Evolutionary conservation across 345 rosid species (phyloP).

Genomic region (Iberis pinnata): DNA sequence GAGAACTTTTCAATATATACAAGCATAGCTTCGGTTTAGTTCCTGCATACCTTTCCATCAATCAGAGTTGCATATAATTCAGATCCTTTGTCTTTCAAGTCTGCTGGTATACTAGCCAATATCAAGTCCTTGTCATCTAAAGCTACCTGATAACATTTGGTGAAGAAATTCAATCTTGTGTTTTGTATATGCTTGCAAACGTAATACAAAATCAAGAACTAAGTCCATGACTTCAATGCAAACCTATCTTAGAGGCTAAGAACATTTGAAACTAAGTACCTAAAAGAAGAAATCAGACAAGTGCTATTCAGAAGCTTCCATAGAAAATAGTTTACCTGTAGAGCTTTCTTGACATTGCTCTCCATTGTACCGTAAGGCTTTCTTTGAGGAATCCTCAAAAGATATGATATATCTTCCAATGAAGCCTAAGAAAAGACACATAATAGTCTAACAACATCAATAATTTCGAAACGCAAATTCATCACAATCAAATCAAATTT

Average conservation of each 20-base stretch:
- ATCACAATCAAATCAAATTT: background rate
- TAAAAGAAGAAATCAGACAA: background rate
- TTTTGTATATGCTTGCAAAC: background rate
- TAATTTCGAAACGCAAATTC: slow-evolving; percentile 2
- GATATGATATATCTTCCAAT: slow-evolving; percentile 80
- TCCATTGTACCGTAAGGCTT: slow-evolving; percentile 97
- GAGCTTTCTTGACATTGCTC: slow-evolving; percentile 87
- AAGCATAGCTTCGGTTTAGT: background rate
- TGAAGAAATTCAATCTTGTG: background rate
- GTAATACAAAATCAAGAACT: background rate
- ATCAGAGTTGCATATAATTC: slow-evolving; percentile 53
- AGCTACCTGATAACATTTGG: slow-evolving; percentile 49
- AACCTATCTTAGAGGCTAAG: background rate
- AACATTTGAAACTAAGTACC: background rate
- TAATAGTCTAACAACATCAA: slow-evolving; percentile 11
- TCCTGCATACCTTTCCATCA: slow-evolving; percentile 59
- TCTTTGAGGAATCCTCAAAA: slow-evolving; percentile 90
- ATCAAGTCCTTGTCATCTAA: slow-evolving; percentile 63
- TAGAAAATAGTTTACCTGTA: slow-evolving; percentile 39
- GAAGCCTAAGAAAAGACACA: slow-evolving; percentile 45
- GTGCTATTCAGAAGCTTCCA: background rate
- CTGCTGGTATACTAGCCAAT: slow-evolving; percentile 64
- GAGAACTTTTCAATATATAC: background rate
- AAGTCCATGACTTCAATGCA: background rate
- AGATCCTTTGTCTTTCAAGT: slow-evolving; percentile 66